These are phyloP conservation scores for Acanthamoeba triangularis DNA, from an alignment of 208 protist genomes.

Conservation along the genomic window DNA sequence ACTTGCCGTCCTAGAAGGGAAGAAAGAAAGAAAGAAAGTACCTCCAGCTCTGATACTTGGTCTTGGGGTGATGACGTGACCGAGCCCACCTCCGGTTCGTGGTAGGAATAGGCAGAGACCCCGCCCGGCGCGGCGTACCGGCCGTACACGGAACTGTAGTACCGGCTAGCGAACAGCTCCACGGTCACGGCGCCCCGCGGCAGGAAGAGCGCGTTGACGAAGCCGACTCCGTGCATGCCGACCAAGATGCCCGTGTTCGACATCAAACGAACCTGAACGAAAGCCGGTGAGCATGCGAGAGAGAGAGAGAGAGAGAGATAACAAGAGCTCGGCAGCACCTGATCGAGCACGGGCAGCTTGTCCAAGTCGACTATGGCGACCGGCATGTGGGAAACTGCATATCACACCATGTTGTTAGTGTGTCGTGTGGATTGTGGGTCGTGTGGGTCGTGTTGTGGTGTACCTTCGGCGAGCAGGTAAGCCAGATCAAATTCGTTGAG, in stretches of 20 bases:
- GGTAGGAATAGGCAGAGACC: neutral
- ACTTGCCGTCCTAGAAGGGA: too few relatives aligned
- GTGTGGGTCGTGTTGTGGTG: neutral
- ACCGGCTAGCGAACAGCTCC: neutral
- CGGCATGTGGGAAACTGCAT: neutral
- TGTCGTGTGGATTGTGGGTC: neutral
- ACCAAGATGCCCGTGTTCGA: conserved; percentile 38
- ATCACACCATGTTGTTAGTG: neutral
- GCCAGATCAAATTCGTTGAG: neutral
- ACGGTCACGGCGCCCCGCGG: neutral
- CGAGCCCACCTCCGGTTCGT: neutral
- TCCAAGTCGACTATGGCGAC: conserved; percentile 5
- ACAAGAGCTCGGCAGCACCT: neutral
- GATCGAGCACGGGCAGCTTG: neutral
- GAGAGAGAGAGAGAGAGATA: neutral
- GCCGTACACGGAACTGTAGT: conserved; percentile 10
- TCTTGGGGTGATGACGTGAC: neutral
- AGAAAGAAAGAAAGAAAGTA: too few relatives aligned
- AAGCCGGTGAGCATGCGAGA: neutral
- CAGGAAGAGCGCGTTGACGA: conserved; percentile 29
- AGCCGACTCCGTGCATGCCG: neutral
- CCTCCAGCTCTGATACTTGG: neutral
- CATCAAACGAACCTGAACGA: neutral
- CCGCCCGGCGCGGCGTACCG: neutral
- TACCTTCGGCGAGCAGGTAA: conserved; percentile 11